Conservation (phyloP, 2,329 filamentous ascomycete genomes). For the Tolypocladium endophyticum region DNA sequence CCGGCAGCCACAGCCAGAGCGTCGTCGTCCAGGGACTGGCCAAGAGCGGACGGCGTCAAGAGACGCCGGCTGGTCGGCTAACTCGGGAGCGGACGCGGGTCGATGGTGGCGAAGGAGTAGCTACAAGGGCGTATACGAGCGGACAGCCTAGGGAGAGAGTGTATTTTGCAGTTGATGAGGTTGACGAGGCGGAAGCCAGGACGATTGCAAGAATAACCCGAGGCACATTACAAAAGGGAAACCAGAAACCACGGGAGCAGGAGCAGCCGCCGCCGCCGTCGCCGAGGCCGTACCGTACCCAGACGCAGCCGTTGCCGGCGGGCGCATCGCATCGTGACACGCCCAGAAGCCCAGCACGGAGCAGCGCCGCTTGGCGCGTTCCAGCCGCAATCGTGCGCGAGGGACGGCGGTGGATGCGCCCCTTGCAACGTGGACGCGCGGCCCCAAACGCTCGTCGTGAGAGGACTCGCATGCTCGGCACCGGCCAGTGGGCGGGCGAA, state of each 20-base stretch:
- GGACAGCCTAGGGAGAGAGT: not conserved
- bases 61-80: not conserved
- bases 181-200: not conserved
- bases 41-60: not conserved
- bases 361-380: too few species aligned
- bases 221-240: not conserved
- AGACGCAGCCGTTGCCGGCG: not conserved
- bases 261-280: not conserved
- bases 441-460: conserved; percentile 3
- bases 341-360: too few species aligned
- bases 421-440: conserved; percentile 3
- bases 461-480: not conserved
- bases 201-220: not conserved
- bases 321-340: not conserved
- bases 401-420: too few species aligned
- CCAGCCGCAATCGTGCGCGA: too few species aligned
- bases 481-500: too few species aligned
- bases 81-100: not conserved
- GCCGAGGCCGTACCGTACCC: not conserved
- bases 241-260: not conserved
- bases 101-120: not conserved
- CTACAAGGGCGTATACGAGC: too few species aligned
- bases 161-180: not conserved
- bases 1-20: not conserved
- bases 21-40: not conserved